A percentile compares a stretch with the other conserved stretches of the same genome.
These are phyloP conservation scores for Cryomyces antarcticus DNA, from an alignment of 495 filamentous ascomycete genomes.

Conservation along the genomic window DNA sequence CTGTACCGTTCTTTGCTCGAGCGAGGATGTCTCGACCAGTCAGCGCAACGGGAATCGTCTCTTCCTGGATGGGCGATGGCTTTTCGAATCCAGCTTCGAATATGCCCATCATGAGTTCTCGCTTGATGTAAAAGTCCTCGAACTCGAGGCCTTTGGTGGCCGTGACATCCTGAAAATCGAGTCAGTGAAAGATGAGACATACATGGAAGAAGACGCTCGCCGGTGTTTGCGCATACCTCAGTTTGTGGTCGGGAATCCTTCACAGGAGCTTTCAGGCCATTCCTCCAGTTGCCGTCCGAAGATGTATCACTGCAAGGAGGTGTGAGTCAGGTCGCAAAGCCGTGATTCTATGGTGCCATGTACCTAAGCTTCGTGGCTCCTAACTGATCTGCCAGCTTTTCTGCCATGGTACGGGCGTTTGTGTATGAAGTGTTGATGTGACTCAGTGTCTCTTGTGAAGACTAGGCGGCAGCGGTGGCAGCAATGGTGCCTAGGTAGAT, in stretches of 20 bases:
- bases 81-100: conserved; percentile 98
- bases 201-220: neutral
- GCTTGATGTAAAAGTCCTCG: conserved; percentile 86
- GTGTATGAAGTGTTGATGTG: too few relatives aligned
- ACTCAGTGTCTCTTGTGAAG: too few relatives aligned
- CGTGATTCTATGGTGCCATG: too few relatives aligned
- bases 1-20: conserved; percentile 93
- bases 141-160: conserved; percentile 94
- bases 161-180: conserved; percentile 63
- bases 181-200: neutral
- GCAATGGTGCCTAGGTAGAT: too few relatives aligned
- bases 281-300: conserved; percentile 54
- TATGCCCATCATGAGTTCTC: conserved; percentile 93
- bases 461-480: too few relatives aligned
- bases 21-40: conserved; percentile 90
- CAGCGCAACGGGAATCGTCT: conserved; percentile 88
- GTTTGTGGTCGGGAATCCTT: conserved; percentile 85
- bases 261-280: conserved; percentile 50
- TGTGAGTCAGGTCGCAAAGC: too few relatives aligned
- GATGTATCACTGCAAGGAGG: conserved; percentile 1
- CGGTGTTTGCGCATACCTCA: conserved; percentile 38
- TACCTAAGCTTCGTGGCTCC: too few relatives aligned
- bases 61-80: conserved; percentile 97
- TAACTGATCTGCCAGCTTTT: too few relatives aligned
- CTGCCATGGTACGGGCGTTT: too few relatives aligned